Evolutionary conservation across 2,329 filamentous ascomycete genomes (phyloP).

Genomic region (Fusarium sp.): DNA sequence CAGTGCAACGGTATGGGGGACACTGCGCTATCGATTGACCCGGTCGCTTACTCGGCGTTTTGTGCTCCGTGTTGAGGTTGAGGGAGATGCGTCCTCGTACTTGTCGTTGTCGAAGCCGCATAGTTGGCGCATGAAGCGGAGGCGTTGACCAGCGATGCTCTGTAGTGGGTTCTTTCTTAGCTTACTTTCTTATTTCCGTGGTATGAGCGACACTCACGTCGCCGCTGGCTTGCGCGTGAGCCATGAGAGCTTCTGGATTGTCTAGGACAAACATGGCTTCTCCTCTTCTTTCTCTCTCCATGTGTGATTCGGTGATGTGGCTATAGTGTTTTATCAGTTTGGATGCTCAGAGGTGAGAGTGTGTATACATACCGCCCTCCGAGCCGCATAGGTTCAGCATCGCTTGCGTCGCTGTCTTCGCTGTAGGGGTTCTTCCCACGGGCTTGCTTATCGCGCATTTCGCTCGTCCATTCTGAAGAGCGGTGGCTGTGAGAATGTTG

Average conservation of each 20-base stretch:
- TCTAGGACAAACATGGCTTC: constrained; percentile 67
- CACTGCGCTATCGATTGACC: constrained; percentile 25
- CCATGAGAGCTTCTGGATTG: constrained; percentile 69
- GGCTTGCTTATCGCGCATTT: constrained; percentile 70
- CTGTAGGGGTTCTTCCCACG: constrained; percentile 68
- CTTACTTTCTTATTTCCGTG: neutral
- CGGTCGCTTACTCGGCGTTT: constrained; percentile 38
- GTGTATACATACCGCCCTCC: constrained; percentile 19
- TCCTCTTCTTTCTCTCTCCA: constrained; percentile 58
- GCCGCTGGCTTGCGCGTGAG: constrained; percentile 65
- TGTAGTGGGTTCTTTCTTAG: constrained; percentile 45
- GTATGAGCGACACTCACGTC: constrained; percentile 59
- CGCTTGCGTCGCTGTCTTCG: constrained; percentile 44
- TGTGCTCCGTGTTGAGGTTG: constrained; percentile 10
- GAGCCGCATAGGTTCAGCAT: constrained; percentile 35
- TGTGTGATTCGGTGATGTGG: constrained; percentile 55
- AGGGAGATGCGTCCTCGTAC: constrained; percentile 4
- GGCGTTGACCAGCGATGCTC: constrained; percentile 67
- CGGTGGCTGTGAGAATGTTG: constrained; percentile 53
- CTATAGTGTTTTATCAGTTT: constrained; percentile 4
- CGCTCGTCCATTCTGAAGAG: constrained; percentile 56
- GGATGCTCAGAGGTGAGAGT: neutral
- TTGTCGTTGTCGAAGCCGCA: constrained; percentile 61
- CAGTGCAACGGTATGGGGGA: neutral
- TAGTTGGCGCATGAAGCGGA: constrained; percentile 68